These are phyloP conservation scores for Trypanosoma scelopori DNA, from an alignment of 208 protist genomes.

Conservation along the genomic window DNA sequence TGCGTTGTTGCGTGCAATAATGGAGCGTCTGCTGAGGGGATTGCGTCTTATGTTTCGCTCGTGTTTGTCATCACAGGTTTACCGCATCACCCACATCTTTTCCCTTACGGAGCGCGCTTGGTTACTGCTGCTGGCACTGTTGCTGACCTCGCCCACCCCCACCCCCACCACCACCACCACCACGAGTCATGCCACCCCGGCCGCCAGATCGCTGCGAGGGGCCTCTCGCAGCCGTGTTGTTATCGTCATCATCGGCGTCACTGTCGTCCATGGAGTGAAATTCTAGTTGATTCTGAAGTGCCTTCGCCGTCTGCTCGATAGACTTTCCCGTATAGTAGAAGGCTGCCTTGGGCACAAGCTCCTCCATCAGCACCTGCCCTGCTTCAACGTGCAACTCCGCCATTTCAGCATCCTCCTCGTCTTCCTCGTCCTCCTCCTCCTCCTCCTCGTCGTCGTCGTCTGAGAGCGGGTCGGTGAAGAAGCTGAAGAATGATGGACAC, in stretches of 20 bases:
- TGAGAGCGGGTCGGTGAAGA: conserved; percentile 82
- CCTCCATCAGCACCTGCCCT: conserved; percentile 70
- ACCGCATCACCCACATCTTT: no score
- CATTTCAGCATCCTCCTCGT: conserved; percentile 45
- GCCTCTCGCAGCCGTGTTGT: conserved; percentile 22
- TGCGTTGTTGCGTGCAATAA: no score
- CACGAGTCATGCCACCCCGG: no score
- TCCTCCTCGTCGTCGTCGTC: conserved; percentile 32
- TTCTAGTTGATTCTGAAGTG: conserved; percentile 34
- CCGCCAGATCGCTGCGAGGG: conserved; percentile 2
- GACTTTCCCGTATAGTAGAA: conserved; percentile 90
- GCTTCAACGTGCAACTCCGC: conserved; percentile 81
- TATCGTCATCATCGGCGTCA: conserved; percentile 61
- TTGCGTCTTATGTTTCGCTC: no score
- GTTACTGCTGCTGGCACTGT: conserved; percentile 77
- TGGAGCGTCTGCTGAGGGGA: no score
- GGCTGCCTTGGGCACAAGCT: conserved; percentile 83
- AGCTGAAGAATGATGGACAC: conserved; percentile 91
- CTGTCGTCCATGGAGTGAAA: conserved; percentile 30
- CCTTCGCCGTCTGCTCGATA: conserved; percentile 55
- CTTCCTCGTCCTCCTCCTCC: conserved; percentile 34
- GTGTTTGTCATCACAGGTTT: no score
- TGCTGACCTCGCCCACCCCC: conserved; percentile 11
- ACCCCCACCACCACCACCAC: conserved; percentile 21
- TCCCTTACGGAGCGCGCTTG: no score